Evolutionary conservation across 1,284 basidiomycete species (phyloP).

Genomic region (Naganishia cerealis): DNA sequence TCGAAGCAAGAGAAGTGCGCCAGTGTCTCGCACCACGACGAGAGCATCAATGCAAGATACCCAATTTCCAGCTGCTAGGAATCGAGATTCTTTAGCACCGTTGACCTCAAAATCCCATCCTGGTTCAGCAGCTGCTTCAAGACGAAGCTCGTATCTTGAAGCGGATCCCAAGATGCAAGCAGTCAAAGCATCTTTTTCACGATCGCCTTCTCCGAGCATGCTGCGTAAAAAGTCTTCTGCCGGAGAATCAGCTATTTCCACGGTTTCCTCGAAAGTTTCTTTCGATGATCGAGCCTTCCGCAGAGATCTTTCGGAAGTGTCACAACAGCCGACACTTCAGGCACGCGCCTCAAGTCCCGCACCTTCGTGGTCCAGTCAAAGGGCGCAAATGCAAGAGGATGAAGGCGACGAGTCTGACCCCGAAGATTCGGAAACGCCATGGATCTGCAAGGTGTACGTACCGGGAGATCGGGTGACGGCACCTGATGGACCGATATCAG

Average conservation of each 20-base stretch:
- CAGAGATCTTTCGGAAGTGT: background rate
- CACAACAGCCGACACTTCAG: background rate
- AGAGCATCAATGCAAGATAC: background rate
- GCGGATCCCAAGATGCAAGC: background rate
- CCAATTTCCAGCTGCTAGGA: background rate
- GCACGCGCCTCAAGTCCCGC: constrained; percentile 20
- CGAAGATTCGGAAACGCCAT: constrained; percentile 92
- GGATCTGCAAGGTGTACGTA: constrained; percentile 69
- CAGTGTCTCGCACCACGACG: constrained; percentile 1
- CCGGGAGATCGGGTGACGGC: background rate
- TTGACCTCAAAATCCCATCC: background rate
- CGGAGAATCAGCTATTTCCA: constrained; percentile 16
- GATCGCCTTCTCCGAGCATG: constrained; percentile 12
- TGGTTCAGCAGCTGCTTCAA: constrained; percentile 9
- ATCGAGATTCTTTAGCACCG: background rate
- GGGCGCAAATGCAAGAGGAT: constrained; percentile 26
- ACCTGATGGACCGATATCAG: constrained; percentile 8
- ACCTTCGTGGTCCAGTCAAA: constrained; percentile 11
- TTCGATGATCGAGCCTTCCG: background rate
- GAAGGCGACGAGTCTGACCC: constrained; percentile 69
- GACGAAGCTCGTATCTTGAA: constrained; percentile 19
- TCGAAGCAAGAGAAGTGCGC: constrained; percentile 6
- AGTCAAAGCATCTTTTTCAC: background rate
- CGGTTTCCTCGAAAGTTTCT: constrained; percentile 12
- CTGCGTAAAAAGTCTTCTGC: constrained; percentile 25